phyloP scores from a whole-genome alignment of 352 stramenopile species.

The Elongisporangium senticosum region DNA sequence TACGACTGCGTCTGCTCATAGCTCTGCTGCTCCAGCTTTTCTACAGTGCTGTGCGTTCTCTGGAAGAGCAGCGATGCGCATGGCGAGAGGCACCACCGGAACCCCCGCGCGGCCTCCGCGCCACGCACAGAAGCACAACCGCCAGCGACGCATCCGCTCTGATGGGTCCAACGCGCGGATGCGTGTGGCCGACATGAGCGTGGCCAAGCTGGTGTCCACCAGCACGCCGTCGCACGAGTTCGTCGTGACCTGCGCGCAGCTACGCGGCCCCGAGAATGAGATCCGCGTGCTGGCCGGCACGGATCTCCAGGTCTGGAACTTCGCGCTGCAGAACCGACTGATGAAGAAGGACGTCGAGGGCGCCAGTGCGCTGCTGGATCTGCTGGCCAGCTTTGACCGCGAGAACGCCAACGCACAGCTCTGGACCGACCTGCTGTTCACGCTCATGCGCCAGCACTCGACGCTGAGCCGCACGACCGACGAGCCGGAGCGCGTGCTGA shows the following conservation, averaged over 20 bases:
- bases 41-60: neutral
- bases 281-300: conserved; percentile 38
- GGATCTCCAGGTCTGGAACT: conserved; percentile 47
- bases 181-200: conserved; percentile 20
- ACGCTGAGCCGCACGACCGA: conserved; percentile 23
- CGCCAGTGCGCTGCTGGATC: conserved; percentile 38
- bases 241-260: conserved; percentile 22
- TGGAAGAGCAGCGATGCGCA: neutral
- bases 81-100: neutral
- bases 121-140: neutral
- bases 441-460: conserved; percentile 46
- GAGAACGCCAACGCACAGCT: conserved; percentile 52
- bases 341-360: conserved; percentile 32
- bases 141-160: neutral
- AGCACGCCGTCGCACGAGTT: conserved; percentile 25
- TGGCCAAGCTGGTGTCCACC: conserved; percentile 30
- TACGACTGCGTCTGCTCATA: neutral
- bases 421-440: conserved; percentile 74
- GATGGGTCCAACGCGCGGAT: conserved; percentile 4
- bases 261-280: conserved; percentile 29
- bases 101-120: neutral
- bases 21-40: neutral
- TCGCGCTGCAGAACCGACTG: conserved; percentile 55
- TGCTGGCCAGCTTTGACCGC: conserved; percentile 33
- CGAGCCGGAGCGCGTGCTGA: conserved; percentile 24